Conservation (phyloP, 306 rosid species). For the Myrica gale region DNA sequence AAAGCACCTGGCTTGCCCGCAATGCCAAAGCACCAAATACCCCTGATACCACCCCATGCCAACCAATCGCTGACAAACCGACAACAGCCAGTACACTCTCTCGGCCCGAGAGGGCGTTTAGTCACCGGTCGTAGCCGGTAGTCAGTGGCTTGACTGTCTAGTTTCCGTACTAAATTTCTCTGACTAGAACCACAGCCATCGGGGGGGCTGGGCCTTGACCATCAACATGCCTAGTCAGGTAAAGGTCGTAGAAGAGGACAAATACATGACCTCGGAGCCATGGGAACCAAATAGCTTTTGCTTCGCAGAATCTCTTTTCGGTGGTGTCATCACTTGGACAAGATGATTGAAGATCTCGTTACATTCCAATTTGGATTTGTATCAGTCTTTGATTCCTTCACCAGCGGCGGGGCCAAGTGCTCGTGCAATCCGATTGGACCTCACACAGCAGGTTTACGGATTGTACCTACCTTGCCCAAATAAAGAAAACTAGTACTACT, state of each 20-base stretch:
- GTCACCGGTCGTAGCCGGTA: slow-evolving; percentile 68
- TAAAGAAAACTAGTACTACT: too few relatives aligned
- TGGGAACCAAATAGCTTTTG: slow-evolving; percentile 17
- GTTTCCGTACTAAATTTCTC: slow-evolving; percentile 31
- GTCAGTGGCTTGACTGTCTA: slow-evolving; percentile 24
- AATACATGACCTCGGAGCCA: slow-evolving; percentile 13
- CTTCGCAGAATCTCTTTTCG: slow-evolving; percentile 15
- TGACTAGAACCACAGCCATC: slow-evolving; percentile 1
- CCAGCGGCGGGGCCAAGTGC: slow-evolving; percentile 22
- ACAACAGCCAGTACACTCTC: slow-evolving; percentile 35
- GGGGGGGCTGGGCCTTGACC: slow-evolving; percentile 21
- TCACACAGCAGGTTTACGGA: slow-evolving; percentile 16
- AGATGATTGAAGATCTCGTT: slow-evolving; percentile 40
- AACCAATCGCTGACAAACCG: slow-evolving; percentile 43
- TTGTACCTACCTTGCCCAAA: neutral
- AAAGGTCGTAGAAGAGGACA: neutral
- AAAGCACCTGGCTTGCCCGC: slow-evolving; percentile 39
- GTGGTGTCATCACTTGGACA: slow-evolving; percentile 18
- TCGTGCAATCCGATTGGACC: slow-evolving; percentile 48
- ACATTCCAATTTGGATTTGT: slow-evolving; percentile 47
- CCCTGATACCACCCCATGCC: slow-evolving; percentile 17
- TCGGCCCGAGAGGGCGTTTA: slow-evolving; percentile 22
- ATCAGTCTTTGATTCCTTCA: slow-evolving; percentile 21
- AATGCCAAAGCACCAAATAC: slow-evolving; percentile 28
- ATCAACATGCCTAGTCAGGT: neutral